Evolutionary conservation across 306 rosid species (phyloP).

Genomic region (Cyclanthera cordifolia): DNA sequence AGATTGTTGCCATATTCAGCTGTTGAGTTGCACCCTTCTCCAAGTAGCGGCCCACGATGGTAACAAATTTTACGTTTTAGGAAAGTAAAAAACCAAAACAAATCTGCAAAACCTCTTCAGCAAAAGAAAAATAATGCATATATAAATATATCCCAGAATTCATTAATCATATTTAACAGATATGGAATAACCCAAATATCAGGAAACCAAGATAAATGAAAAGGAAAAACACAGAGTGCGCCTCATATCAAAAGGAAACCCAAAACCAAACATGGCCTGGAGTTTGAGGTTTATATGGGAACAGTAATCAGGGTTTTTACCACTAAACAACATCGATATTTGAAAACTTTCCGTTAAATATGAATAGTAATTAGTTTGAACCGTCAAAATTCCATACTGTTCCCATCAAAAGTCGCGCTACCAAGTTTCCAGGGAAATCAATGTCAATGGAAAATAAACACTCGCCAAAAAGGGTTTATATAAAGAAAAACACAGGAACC

Average conservation of each 20-base stretch:
- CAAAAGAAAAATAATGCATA: not conserved
- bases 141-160: not conserved
- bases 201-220: not conserved
- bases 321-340: not conserved
- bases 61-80: not conserved
- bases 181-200: constrained; percentile 9
- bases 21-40: not conserved
- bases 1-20: constrained; percentile 16
- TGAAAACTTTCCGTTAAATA: constrained; percentile 3
- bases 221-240: not conserved
- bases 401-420: constrained; percentile 4
- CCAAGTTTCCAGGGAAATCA: constrained; percentile 5
- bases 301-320: constrained; percentile 6
- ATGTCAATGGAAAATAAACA: not conserved
- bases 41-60: not conserved
- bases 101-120: constrained; percentile 11
- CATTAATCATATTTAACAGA: not conserved
- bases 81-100: not conserved
- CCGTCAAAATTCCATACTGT: not conserved
- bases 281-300: not conserved
- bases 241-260: not conserved
- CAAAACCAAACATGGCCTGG: not conserved
- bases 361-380: constrained; percentile 8
- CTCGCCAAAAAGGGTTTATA: not conserved
- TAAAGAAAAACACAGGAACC: not conserved